Conservation (phyloP, 1,139 yeast species). For the Hyphopichia fennica region DNA sequence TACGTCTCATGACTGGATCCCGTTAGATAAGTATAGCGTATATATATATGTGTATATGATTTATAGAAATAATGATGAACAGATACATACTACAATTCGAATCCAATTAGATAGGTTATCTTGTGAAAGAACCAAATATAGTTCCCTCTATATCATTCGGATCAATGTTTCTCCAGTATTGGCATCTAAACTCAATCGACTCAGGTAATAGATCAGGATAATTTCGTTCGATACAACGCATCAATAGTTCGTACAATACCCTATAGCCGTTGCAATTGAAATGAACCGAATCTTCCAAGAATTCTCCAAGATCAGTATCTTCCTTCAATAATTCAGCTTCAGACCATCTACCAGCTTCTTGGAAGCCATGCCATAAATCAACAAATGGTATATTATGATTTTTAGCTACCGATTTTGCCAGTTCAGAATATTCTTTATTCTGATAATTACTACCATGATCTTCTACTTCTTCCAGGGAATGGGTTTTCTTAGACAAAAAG, state of each 20-base stretch:
- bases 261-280: slow-evolving; percentile 61
- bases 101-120: too few relatives aligned
- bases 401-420: slow-evolving; percentile 45
- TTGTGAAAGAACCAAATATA: slow-evolving; percentile 6
- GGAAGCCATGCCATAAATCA: slow-evolving; percentile 51
- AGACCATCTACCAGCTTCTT: slow-evolving; percentile 17
- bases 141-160: slow-evolving; percentile 11
- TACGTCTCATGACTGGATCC: background rate
- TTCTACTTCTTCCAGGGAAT: background rate
- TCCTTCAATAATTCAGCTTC: slow-evolving; percentile 15
- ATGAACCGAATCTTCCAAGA: slow-evolving; percentile 64
- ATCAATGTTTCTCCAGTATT: slow-evolving; percentile 37
- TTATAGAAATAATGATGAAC: too few relatives aligned
- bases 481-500: background rate
- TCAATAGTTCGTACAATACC: slow-evolving; percentile 46
- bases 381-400: slow-evolving; percentile 50
- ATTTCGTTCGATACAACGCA: slow-evolving; percentile 30
- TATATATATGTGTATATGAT: too few relatives aligned
- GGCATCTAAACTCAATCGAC: slow-evolving; percentile 29
- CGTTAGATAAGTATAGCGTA: background rate
- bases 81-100: too few relatives aligned
- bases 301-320: slow-evolving; percentile 14
- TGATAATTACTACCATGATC: slow-evolving; percentile 14
- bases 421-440: slow-evolving; percentile 50
- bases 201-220: slow-evolving; percentile 53